These are phyloP conservation scores for Rhizophagus sp. DNA, from an alignment of 192 early-diverging fungal genomes.

Conservation along the genomic window DNA sequence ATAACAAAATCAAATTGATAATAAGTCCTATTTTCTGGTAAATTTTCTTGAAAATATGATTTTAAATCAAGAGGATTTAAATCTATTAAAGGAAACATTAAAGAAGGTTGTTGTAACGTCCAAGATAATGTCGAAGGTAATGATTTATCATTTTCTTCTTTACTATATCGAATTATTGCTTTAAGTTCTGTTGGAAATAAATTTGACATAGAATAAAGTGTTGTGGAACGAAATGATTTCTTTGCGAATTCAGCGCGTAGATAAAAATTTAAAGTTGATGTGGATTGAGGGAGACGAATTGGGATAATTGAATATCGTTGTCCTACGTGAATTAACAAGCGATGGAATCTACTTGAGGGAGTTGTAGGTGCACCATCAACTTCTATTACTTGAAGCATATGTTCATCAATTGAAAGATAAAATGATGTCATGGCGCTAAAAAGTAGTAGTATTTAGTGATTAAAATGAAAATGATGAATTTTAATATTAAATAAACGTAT, in stretches of 20 bases:
- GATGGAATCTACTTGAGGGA: conserved; percentile 21
- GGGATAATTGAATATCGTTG: conserved; percentile 53
- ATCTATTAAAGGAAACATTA: neutral
- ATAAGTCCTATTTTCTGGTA: neutral
- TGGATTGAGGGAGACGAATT: conserved; percentile 38
- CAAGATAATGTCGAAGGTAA: neutral
- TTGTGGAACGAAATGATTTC: conserved; percentile 33
- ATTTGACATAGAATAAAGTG: conserved; percentile 4
- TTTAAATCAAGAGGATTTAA: neutral
- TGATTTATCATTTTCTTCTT: conserved; percentile 15
- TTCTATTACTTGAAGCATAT: conserved; percentile 67
- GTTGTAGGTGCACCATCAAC: conserved; percentile 57
- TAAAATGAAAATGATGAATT: neutral
- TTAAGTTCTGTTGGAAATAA: conserved; percentile 21
- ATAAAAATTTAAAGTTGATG: conserved; percentile 37
- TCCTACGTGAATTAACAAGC: conserved; percentile 43
- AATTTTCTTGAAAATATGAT: neutral
- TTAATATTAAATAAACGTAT: too few relatives aligned
- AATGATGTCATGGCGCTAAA: conserved; percentile 57
- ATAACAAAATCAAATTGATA: neutral
- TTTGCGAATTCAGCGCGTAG: conserved; percentile 42
- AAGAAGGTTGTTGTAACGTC: conserved; percentile 35
- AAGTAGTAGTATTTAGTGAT: neutral
- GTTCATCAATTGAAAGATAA: conserved; percentile 67
- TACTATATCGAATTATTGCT: conserved; percentile 42